A percentile compares a stretch with the other conserved stretches of the same genome.
Conservation (phyloP, 257 asterid genomes). For the Striga asiatica region DNA sequence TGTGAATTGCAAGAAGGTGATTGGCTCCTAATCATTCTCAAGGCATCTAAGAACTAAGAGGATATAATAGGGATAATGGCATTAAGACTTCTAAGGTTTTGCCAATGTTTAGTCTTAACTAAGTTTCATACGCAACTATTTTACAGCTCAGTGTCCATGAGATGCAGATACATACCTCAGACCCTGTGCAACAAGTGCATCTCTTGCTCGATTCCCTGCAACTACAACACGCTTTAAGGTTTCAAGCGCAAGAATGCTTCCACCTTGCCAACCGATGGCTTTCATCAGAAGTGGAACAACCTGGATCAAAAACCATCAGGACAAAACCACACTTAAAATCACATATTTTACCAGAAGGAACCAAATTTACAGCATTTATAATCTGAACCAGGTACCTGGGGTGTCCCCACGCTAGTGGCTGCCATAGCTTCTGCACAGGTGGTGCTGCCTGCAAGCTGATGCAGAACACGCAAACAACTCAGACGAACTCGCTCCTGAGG, state of each 20-base stretch:
- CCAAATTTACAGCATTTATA: not conserved
- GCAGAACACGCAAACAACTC: slow-evolving; percentile 93
- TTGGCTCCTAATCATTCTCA: not conserved
- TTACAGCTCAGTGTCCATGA: not conserved
- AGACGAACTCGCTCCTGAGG: slow-evolving; percentile 91
- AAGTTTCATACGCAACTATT: not conserved
- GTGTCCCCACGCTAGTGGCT: slow-evolving; percentile 94
- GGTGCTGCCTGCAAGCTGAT: slow-evolving; percentile 97
- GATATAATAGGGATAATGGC: not conserved
- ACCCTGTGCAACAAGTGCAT: slow-evolving; percentile 98
- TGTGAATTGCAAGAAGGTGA: not conserved
- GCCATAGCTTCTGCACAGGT: slow-evolving; percentile 99
- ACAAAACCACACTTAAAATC: slow-evolving; percentile 14
- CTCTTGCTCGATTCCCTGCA: slow-evolving; percentile 97
- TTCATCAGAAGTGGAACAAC: slow-evolving; percentile 97
- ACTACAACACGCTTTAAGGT: slow-evolving; percentile 90
- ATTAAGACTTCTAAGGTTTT: too few species aligned
- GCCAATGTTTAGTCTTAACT: too few species aligned
- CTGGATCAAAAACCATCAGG: slow-evolving; percentile 32
- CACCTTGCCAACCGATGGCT: slow-evolving; percentile 99
- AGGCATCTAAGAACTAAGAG: not conserved
- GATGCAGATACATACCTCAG: slow-evolving; percentile 52
- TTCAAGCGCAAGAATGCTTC: slow-evolving; percentile 97
- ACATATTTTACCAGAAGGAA: not conserved
- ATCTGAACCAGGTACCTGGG: slow-evolving; percentile 45